phyloP scores from a whole-genome alignment of 2,329 filamentous ascomycete genomes.

The Alternaria solani region DNA sequence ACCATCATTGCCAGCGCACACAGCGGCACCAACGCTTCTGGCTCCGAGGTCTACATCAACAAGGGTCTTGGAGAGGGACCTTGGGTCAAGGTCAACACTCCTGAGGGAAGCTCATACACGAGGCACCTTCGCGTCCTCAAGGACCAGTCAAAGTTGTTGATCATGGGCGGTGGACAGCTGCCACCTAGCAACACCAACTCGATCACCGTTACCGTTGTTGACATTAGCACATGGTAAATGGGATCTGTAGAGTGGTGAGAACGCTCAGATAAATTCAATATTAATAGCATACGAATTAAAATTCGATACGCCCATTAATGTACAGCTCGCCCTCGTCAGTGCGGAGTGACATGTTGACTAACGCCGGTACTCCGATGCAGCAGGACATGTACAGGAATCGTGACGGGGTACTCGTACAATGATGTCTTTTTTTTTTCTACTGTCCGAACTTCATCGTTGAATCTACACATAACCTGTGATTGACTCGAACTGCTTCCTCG shows the following conservation, averaged over 20 bases:
- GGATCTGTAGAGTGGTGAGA: neutral
- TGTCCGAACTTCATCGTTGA: neutral
- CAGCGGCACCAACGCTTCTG: constrained; percentile 21
- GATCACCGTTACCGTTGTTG: constrained; percentile 43
- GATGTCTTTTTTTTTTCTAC: neutral
- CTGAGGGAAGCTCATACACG: constrained; percentile 56
- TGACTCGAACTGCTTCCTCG: neutral
- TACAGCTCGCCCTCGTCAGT: neutral
- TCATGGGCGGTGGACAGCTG: constrained; percentile 53
- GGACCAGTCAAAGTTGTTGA: constrained; percentile 50
- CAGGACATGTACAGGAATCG: neutral
- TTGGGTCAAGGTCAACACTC: constrained; percentile 57
- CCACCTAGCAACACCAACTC: constrained; percentile 46
- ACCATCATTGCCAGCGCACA: constrained; percentile 60
- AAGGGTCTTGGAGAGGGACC: constrained; percentile 53
- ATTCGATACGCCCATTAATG: neutral
- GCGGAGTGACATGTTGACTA: neutral
- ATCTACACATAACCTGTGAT: neutral
- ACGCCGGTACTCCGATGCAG: neutral
- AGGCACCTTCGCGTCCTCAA: constrained; percentile 57
- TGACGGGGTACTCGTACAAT: neutral
- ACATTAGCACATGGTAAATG: constrained; percentile 33
- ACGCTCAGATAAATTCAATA: neutral
- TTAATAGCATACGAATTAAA: neutral
- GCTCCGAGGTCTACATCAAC: constrained; percentile 58